Evolutionary conservation across 1,139 yeast genomes (phyloP).

Genomic region (Ashbya aceris): DNA sequence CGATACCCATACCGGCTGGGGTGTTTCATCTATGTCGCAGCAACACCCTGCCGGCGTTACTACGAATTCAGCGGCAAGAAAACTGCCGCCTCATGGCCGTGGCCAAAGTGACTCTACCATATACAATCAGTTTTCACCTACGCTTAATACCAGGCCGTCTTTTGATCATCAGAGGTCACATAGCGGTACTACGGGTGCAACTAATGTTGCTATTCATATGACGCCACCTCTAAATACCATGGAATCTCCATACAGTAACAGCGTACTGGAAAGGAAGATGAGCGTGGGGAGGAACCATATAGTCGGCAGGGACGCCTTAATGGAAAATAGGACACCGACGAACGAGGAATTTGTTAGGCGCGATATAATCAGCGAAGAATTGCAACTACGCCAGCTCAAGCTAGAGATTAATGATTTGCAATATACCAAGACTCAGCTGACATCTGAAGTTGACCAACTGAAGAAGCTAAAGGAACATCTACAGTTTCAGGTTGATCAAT

Average conservation of each 20-base stretch:
- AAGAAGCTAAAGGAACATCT: constrained; percentile 26
- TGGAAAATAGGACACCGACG: constrained; percentile 9
- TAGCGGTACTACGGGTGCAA: constrained; percentile 9
- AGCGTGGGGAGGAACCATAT: background rate
- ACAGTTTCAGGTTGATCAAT: constrained; percentile 28
- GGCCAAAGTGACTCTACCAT: constrained; percentile 26
- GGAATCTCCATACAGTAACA: constrained; percentile 2
- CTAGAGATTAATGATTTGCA: constrained; percentile 30
- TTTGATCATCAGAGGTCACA: constrained; percentile 13
- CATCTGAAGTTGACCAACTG: constrained; percentile 20
- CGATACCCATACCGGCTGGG: constrained; percentile 30
- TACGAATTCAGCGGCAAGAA: background rate
- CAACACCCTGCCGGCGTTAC: background rate
- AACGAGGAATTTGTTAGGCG: constrained; percentile 11
- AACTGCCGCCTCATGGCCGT: constrained; percentile 9
- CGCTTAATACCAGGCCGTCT: background rate
- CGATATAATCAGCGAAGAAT: constrained; percentile 22
- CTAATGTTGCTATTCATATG: constrained; percentile 20
- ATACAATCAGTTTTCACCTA: constrained; percentile 6
- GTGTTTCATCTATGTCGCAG: constrained; percentile 11
- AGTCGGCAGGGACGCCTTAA: constrained; percentile 1
- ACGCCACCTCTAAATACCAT: constrained; percentile 23
- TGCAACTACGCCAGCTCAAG: constrained; percentile 28
- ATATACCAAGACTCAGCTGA: constrained; percentile 17
- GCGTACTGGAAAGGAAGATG: background rate